Percentiles rank a stretch among this genome's conserved stretches.
These are phyloP conservation scores for Ceratobasidium sp. DNA, from an alignment of 1,284 basidiomycete species.

Conservation along the genomic window DNA sequence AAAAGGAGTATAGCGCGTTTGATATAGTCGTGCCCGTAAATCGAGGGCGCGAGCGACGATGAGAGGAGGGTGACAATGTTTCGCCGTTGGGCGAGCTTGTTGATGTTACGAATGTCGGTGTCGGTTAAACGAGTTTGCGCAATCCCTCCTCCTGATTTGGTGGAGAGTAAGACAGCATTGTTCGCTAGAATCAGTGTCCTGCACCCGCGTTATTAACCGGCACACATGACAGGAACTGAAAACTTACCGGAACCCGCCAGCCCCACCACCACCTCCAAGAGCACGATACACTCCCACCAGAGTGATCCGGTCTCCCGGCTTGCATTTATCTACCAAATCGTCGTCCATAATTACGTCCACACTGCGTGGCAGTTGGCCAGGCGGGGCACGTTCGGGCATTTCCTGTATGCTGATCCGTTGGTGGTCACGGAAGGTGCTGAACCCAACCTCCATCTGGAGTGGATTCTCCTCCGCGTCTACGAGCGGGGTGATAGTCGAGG, in stretches of 20 bases:
- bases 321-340: slow-evolving; percentile 96
- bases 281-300: slow-evolving; percentile 96
- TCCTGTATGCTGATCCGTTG: slow-evolving; percentile 99
- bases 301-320: slow-evolving; percentile 98
- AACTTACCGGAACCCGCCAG: slow-evolving; percentile 92
- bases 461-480: slow-evolving; percentile 90
- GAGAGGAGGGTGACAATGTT: slow-evolving; percentile 92
- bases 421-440: slow-evolving; percentile 94
- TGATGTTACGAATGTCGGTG: slow-evolving; percentile 96
- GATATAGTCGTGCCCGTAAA: slow-evolving; percentile 96
- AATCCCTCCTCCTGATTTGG: slow-evolving; percentile 96
- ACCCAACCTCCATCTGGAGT: slow-evolving; percentile 93
- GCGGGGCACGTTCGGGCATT: slow-evolving; percentile 98
- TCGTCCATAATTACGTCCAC: slow-evolving; percentile 97
- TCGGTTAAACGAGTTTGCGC: slow-evolving; percentile 94
- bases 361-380: slow-evolving; percentile 95
- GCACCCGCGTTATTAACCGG: slow-evolving; percentile 34
- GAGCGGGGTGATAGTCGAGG: slow-evolving; percentile 91
- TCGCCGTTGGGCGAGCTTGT: slow-evolving; percentile 88
- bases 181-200: slow-evolving; percentile 96
- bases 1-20: slow-evolving; percentile 94
- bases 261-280: slow-evolving; percentile 85
- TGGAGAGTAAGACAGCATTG: slow-evolving; percentile 96
- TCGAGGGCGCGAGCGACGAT: slow-evolving; percentile 96
- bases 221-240: background rate